Evolutionary conservation across 2,329 filamentous ascomycete species (phyloP).

Genomic region (Diaporthe citrichinensis): DNA sequence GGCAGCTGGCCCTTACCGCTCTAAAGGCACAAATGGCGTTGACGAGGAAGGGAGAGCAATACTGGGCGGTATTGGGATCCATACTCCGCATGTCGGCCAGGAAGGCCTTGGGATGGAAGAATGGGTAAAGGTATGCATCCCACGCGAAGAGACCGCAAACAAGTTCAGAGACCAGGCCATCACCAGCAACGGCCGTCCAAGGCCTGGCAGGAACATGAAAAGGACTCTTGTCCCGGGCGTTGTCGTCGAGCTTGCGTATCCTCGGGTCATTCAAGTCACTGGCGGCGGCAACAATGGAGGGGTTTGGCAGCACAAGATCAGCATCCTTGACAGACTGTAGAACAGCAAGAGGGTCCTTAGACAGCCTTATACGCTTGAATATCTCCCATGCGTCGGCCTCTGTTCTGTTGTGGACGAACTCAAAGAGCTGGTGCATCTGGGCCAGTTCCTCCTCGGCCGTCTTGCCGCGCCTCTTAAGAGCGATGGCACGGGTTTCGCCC

Average conservation of each 20-base stretch:
- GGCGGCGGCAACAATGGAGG: neutral
- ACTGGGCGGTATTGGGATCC: constrained; percentile 4
- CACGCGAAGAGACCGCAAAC: neutral
- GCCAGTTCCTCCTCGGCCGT: neutral
- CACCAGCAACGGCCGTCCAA: constrained; percentile 5
- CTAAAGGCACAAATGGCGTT: constrained; percentile 16
- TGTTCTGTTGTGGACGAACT: neutral
- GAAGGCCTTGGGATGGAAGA: neutral
- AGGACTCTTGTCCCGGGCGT: neutral
- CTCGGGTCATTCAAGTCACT: neutral
- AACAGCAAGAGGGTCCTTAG: constrained; percentile 3
- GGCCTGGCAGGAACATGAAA: constrained; percentile 1
- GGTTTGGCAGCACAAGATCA: constrained; percentile 12
- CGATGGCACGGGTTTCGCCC: constrained; percentile 12
- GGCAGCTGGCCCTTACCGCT: neutral
- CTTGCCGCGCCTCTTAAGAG: constrained; percentile 17
- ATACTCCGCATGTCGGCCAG: neutral
- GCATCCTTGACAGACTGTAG: constrained; percentile 1
- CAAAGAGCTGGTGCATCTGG: neutral
- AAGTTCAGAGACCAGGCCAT: constrained; percentile 13
- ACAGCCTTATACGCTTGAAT: constrained; percentile 13
- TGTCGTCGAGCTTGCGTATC: constrained; percentile 15
- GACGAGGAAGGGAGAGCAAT: constrained; percentile 16
- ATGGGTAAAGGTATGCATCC: neutral
- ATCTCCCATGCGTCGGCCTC: constrained; percentile 12